Base-by-base conservation (phyloP, 305 asterid genomes). In the Fraxinus xanthoxyloides region DNA sequence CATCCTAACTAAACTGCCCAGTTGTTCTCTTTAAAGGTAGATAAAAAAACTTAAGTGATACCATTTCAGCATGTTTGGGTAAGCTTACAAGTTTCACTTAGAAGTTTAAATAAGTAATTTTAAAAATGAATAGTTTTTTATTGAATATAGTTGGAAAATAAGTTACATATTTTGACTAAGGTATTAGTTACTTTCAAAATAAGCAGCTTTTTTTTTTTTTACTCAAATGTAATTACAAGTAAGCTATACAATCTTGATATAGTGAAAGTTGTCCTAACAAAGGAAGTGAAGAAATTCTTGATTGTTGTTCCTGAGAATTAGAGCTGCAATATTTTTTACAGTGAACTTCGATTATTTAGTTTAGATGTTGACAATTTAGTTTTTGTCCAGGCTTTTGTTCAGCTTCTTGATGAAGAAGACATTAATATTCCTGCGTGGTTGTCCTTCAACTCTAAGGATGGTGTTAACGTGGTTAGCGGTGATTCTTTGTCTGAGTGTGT, bases 391-490 rank as follows among this genome's bases (percentile, higher is more conserved):
- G 99, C 99, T 56, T 96, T 93, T 83, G 91, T 84, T 56, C 80
- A 91, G 90, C 95, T 96, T 80, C 94, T 96, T 0, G 93, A 91
- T 81, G 99, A 96, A 91, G 97, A 92, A 83, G 89, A 87, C 86
- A 91, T 94, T 65, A 86, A 86, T 40, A 83, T 91, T 85, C 99
- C 98, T 51, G 95, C 98, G 1, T 96, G 99, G 99, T 83, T 96
- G 81, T 87, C 98, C 77, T 96, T 94, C 89, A 96, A 94, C 84
- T 96, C 99, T 48, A 96, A 93, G 86, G 99, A 96, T 80, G 98
- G 99, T 56, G 83, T 90, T 75, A 88, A 94, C 77, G 95, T 92
- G 84, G 98, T 94, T 75, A 92, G 97, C 63, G 98, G 98, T 21
- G 98, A 96, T 89, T 90, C 98, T 81, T 84, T 96, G 80, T 77